A percentile compares a stretch with the other conserved stretches of the same genome.
Evolutionary conservation across 169 alveolate species (phyloP).

Genomic region (Hepatocystis sp.): DNA sequence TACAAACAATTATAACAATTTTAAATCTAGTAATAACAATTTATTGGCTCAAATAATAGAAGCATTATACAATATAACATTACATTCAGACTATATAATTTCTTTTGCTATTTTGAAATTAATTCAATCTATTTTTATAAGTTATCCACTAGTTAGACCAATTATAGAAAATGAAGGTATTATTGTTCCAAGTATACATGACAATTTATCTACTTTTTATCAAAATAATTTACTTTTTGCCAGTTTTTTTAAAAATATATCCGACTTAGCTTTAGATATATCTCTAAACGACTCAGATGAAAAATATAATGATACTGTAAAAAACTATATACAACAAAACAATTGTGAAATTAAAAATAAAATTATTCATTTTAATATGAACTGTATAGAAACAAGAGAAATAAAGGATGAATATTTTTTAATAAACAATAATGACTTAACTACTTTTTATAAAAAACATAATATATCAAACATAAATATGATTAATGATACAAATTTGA

Average conservation of each 20-base stretch:
- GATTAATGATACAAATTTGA: not conserved
- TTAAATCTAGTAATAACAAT: constrained; percentile 32
- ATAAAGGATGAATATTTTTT: constrained; percentile 5
- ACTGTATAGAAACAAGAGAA: constrained; percentile 19
- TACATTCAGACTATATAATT: constrained; percentile 58
- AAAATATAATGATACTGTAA: not conserved
- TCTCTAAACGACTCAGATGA: constrained; percentile 51
- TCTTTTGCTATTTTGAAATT: constrained; percentile 17
- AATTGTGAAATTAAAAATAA: constrained; percentile 2
- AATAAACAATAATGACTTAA: constrained; percentile 3
- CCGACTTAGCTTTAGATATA: constrained; percentile 30
- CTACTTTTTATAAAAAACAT: not conserved
- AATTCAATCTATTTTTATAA: constrained; percentile 4
- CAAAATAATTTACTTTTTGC: constrained; percentile 36
- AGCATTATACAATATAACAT: constrained; percentile 10
- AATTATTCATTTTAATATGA: constrained; percentile 12
- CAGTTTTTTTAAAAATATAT: constrained; percentile 14
- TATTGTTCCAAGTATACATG: constrained; percentile 13
- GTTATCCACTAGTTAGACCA: constrained; percentile 25
- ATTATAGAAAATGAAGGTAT: constrained; percentile 57
- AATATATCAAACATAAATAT: not conserved
- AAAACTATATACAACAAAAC: constrained; percentile 5
- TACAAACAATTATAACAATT: constrained; percentile 15
- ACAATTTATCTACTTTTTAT: constrained; percentile 34
- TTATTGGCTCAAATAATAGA: constrained; percentile 21